Conservation (phyloP, 768 basidiomycete genomes). For the Lentinula guzmanii region DNA sequence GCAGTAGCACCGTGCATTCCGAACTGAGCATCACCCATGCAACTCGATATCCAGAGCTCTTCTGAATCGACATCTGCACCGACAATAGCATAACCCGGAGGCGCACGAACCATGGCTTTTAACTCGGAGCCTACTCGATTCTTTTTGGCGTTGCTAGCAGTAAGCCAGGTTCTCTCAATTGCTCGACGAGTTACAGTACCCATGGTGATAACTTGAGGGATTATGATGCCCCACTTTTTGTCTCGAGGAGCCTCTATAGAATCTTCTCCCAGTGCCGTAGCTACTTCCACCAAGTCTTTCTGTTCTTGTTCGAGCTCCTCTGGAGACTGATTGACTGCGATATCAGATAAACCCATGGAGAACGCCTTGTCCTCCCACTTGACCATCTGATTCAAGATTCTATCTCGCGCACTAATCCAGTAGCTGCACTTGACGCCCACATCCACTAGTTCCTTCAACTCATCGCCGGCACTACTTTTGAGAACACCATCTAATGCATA, state of each 20-base stretch:
- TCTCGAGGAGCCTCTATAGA: slow-evolving; percentile 7
- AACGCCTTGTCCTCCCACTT: slow-evolving; percentile 59
- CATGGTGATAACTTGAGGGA: slow-evolving; percentile 97
- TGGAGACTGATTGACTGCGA: slow-evolving; percentile 6
- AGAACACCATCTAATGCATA: slow-evolving; percentile 84
- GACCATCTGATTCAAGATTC: slow-evolving; percentile 89
- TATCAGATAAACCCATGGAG: slow-evolving; percentile 42
- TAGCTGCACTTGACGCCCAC: slow-evolving; percentile 95
- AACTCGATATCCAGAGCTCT: slow-evolving; percentile 97
- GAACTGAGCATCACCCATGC: slow-evolving; percentile 98
- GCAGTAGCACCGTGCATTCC: slow-evolving; percentile 95
- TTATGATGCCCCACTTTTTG: slow-evolving; percentile 81
- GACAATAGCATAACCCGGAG: slow-evolving; percentile 88
- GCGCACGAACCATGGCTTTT: slow-evolving; percentile 96
- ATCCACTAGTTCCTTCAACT: slow-evolving; percentile 79
- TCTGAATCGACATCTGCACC: slow-evolving; percentile 99
- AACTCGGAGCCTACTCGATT: slow-evolving; percentile 98
- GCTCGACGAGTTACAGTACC: slow-evolving; percentile 97
- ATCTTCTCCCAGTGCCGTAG: not conserved
- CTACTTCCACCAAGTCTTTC: not conserved
- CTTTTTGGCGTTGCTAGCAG: slow-evolving; percentile 96
- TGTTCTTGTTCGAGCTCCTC: slow-evolving; percentile 14
- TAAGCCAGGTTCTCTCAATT: slow-evolving; percentile 97
- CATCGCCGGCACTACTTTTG: slow-evolving; percentile 72
- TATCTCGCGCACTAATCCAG: slow-evolving; percentile 93